Evolutionary conservation across 2,329 filamentous ascomycete species (phyloP).

Genomic region (Cylindrodendrum hubeiense): DNA sequence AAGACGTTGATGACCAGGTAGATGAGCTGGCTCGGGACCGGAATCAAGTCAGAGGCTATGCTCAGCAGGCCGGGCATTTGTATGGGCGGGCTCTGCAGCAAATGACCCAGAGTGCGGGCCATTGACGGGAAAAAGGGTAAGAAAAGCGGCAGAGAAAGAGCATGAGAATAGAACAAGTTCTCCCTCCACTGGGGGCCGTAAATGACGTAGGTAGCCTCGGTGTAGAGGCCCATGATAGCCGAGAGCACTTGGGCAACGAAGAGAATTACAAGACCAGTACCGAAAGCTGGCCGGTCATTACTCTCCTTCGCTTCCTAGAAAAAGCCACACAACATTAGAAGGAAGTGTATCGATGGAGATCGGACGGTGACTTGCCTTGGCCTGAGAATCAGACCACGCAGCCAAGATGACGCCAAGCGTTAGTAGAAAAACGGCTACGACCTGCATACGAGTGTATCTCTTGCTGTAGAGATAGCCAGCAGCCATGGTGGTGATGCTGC

Average conservation of each 20-base stretch:
- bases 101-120: slow-evolving; percentile 70
- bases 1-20: slow-evolving; percentile 82
- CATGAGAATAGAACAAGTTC: slow-evolving; percentile 92
- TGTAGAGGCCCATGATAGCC: slow-evolving; percentile 95
- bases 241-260: slow-evolving; percentile 91
- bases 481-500: slow-evolving; percentile 94
- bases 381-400: slow-evolving; percentile 88
- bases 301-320: slow-evolving; percentile 34
- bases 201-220: slow-evolving; percentile 86
- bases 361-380: slow-evolving; percentile 74
- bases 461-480: slow-evolving; percentile 92
- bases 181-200: slow-evolving; percentile 95
- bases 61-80: slow-evolving; percentile 40
- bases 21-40: slow-evolving; percentile 76
- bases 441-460: slow-evolving; percentile 82
- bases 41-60: slow-evolving; percentile 20
- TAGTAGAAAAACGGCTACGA: slow-evolving; percentile 84
- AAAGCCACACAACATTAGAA: slow-evolving; percentile 6
- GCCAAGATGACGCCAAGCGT: slow-evolving; percentile 89
- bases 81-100: slow-evolving; percentile 74
- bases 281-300: slow-evolving; percentile 47
- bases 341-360: neutral
- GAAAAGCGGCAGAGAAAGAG: slow-evolving; percentile 82
- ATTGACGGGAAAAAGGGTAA: slow-evolving; percentile 77
- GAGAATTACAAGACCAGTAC: slow-evolving; percentile 82